Evolutionary conservation across 345 rosid species (phyloP).

Genomic region (Geranium rotundifolium): DNA sequence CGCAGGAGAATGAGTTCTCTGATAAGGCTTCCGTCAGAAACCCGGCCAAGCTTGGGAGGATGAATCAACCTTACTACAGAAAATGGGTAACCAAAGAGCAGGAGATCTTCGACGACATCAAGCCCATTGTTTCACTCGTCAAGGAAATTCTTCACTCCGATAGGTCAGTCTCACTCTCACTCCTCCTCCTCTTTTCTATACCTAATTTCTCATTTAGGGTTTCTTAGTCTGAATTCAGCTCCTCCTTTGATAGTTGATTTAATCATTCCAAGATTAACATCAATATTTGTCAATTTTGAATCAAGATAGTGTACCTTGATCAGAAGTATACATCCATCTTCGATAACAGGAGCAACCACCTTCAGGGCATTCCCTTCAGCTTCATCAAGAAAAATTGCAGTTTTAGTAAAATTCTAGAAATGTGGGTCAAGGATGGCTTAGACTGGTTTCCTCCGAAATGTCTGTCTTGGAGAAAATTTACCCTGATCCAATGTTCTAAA

Average conservation of each 20-base stretch:
- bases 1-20: conserved; percentile 26
- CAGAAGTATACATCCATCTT: too few species aligned
- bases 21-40: conserved; percentile 9
- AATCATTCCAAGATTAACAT: background rate
- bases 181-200: background rate
- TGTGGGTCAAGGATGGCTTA: background rate
- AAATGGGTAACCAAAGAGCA: conserved; percentile 70
- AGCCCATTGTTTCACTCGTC: conserved; percentile 37
- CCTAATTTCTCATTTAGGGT: background rate
- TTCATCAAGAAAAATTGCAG: too few species aligned
- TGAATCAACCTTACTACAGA: conserved; percentile 62
- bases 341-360: too few species aligned
- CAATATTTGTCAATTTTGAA: too few species aligned
- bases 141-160: conserved; percentile 73
- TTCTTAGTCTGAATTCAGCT: too few species aligned
- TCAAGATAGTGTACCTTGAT: too few species aligned
- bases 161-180: conserved; percentile 26
- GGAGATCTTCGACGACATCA: conserved; percentile 56
- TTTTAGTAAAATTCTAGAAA: background rate
- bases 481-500: too few species aligned
- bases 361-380: background rate
- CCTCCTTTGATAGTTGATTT: background rate
- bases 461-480: too few species aligned
- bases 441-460: too few species aligned
- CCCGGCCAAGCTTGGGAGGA: conserved; percentile 20